Conservation (phyloP, 495 filamentous ascomycete species). For the Annulohypoxylon nitens region DNA sequence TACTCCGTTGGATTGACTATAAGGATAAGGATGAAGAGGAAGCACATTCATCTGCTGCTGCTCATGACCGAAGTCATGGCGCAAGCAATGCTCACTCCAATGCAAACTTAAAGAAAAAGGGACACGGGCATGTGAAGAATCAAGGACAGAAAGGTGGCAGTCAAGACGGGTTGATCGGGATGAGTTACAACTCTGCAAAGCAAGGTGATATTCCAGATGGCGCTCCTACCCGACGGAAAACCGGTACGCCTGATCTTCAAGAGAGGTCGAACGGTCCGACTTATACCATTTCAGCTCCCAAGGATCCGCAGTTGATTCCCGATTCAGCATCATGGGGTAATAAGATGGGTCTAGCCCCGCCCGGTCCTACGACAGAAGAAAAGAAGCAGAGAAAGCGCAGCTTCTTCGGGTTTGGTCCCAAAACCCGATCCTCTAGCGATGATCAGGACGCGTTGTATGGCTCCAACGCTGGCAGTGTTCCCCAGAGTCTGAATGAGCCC, state of each 20-base stretch:
- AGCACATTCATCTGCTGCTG: conserved; percentile 45
- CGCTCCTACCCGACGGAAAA: conserved; percentile 46
- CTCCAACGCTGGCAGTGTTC: conserved; percentile 49
- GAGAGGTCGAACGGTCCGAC: conserved; percentile 53
- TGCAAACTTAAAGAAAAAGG: conserved; percentile 67
- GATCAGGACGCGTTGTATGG: conserved; percentile 63
- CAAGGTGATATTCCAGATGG: conserved; percentile 69
- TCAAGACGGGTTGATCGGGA: conserved; percentile 73
- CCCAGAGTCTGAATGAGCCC: conserved; percentile 56
- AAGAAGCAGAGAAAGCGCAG: conserved; percentile 88
- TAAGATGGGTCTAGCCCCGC: conserved; percentile 66
- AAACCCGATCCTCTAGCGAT: conserved; percentile 63
- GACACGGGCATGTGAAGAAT: conserved; percentile 49
- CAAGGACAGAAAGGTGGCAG: conserved; percentile 52
- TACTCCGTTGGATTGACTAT: conserved; percentile 91
- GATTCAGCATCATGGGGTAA: conserved; percentile 90
- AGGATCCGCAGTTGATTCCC: conserved; percentile 86
- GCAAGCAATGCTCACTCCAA: conserved; percentile 53
- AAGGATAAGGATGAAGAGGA: conserved; percentile 70
- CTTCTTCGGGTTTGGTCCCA: conserved; percentile 89
- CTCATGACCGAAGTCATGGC: conserved; percentile 51
- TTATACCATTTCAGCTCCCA: conserved; percentile 86
- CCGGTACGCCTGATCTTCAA: conserved; percentile 51
- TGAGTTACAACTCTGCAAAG: conserved; percentile 87
- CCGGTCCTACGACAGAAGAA: conserved; percentile 71